These are phyloP conservation scores for Quercus engelmannii DNA, from an alignment of 306 rosid species.

Conservation along the genomic window DNA sequence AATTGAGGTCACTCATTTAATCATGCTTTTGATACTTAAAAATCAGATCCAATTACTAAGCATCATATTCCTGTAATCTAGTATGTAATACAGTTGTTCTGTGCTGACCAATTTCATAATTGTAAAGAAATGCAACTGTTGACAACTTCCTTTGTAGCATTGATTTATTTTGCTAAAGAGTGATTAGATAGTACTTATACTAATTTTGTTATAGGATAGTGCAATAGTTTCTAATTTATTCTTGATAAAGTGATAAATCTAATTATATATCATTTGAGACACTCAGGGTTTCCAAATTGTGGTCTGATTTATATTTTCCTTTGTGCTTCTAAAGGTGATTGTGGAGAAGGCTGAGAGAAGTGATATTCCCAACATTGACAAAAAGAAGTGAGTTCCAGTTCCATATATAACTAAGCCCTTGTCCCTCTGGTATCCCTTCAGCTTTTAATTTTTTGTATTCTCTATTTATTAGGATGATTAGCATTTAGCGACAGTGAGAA, in stretches of 20 bases:
- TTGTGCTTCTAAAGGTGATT: slow-evolving; percentile 26
- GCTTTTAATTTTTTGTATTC: background rate
- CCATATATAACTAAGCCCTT: slow-evolving; percentile 15
- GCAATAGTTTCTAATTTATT: background rate
- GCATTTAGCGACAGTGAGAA: background rate
- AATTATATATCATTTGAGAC: background rate
- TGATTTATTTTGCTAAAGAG: background rate
- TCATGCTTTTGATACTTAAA: background rate
- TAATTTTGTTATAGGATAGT: background rate
- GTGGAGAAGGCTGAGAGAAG: slow-evolving; percentile 20
- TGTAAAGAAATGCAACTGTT: background rate
- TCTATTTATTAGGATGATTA: background rate
- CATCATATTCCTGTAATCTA: background rate
- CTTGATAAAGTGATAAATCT: background rate
- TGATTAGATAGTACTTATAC: background rate
- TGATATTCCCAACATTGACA: slow-evolving; percentile 14
- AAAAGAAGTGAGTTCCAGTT: slow-evolving; percentile 26
- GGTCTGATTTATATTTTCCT: slow-evolving; percentile 6
- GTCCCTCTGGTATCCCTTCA: background rate
- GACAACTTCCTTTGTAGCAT: background rate
- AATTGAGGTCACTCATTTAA: background rate
- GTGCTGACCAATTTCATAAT: background rate
- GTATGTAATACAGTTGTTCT: background rate
- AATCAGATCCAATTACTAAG: background rate
- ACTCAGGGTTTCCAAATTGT: background rate